Percentiles rank a stretch among this genome's conserved stretches.
Conservation (phyloP, 768 basidiomycete species). For the Suillus sp. region DNA sequence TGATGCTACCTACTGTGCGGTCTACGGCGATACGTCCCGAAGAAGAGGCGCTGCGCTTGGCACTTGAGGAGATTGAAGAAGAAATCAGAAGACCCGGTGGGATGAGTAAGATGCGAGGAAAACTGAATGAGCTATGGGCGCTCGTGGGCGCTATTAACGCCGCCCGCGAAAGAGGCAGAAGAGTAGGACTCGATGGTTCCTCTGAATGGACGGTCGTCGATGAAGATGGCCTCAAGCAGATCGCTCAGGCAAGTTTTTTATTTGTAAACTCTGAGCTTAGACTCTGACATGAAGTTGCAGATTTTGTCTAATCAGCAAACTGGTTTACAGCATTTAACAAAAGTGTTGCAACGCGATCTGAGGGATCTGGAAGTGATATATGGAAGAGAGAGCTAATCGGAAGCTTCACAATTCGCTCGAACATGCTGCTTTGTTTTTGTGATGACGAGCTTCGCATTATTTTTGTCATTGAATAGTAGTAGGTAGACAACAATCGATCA, state of each 20-base stretch:
- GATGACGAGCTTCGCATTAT: neutral
- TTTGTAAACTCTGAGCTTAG: constrained; percentile 8
- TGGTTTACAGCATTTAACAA: constrained; percentile 79
- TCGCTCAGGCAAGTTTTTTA: constrained; percentile 59
- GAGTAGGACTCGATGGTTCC: constrained; percentile 40
- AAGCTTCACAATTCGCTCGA: constrained; percentile 35
- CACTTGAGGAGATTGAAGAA: constrained; percentile 73
- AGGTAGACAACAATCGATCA: constrained; percentile 7
- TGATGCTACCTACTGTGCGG: constrained; percentile 76
- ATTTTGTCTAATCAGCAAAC: constrained; percentile 78
- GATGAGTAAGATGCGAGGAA: constrained; percentile 64
- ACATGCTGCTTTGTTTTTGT: constrained; percentile 24
- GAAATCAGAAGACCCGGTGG: constrained; percentile 59
- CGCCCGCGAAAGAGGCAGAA: constrained; percentile 52
- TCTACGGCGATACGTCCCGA: constrained; percentile 76
- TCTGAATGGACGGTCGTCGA: constrained; percentile 86
- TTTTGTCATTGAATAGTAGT: constrained; percentile 1
- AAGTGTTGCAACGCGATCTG: constrained; percentile 63
- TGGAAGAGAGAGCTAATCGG: constrained; percentile 44
- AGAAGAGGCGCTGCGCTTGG: constrained; percentile 73
- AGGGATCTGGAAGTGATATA: constrained; percentile 69
- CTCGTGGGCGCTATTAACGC: constrained; percentile 71
- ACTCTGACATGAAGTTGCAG: constrained; percentile 36
- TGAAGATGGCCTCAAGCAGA: constrained; percentile 77
- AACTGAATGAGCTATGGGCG: constrained; percentile 85